Conservation (phyloP, 257 asterid genomes). For the Penstemon eatonii region DNA sequence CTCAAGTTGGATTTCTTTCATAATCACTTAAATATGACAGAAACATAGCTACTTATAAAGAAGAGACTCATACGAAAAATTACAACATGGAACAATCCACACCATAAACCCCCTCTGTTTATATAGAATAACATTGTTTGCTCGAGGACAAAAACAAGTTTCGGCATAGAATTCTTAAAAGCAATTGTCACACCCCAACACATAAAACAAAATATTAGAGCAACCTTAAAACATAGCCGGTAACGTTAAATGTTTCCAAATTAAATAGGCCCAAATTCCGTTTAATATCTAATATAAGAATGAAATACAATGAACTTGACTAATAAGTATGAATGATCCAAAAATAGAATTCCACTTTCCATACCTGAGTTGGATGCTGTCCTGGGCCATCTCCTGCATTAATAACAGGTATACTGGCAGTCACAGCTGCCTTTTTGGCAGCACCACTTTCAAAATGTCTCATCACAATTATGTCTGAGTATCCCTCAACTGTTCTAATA, state of each 20-base stretch:
- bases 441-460: constrained; percentile 99
- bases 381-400: constrained; percentile 99
- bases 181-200: constrained; percentile 5
- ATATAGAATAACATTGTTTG: neutral
- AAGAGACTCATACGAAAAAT: neutral
- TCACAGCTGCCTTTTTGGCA: constrained; percentile 80
- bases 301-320: neutral
- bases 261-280: constrained; percentile 6
- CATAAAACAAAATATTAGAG: neutral
- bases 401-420: constrained; percentile 79
- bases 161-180: neutral
- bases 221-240: neutral
- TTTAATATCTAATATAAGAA: constrained; percentile 5
- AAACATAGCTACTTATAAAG: neutral
- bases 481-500: constrained; percentile 90
- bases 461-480: constrained; percentile 87
- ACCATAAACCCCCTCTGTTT: neutral
- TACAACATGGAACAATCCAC: neutral
- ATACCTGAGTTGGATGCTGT: constrained; percentile 96
- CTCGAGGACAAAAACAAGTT: constrained; percentile 16
- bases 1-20: constrained; percentile 4
- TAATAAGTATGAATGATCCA: neutral
- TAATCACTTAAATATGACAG: neutral
- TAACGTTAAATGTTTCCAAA: neutral
- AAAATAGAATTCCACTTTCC: constrained; percentile 7